Percentiles rank a stretch among this genome's conserved stretches.
Conservation (phyloP, 805 yeast genomes). For the Ogataea trehalophila region DNA sequence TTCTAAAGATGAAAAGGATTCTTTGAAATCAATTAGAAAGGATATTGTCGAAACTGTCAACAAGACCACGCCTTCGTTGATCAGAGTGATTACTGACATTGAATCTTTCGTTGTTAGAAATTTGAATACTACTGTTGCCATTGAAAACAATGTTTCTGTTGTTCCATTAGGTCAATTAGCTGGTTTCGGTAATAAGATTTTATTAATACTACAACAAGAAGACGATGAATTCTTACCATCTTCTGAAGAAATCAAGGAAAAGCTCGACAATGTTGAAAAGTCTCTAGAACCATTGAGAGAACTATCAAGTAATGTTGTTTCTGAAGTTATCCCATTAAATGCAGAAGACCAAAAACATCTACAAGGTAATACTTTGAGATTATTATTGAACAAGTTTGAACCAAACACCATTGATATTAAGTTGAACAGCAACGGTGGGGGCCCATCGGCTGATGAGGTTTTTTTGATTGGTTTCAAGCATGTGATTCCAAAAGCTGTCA, state of each 20-base stretch:
- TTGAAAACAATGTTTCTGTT: constrained; percentile 45
- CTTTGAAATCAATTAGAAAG: constrained; percentile 60
- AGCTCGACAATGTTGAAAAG: constrained; percentile 48
- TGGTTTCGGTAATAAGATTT: constrained; percentile 39
- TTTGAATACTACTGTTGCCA: constrained; percentile 41
- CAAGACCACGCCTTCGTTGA: constrained; percentile 60
- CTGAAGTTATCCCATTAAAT: constrained; percentile 48
- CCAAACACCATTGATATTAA: constrained; percentile 37
- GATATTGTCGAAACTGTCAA: constrained; percentile 72
- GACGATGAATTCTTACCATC: constrained; percentile 74
- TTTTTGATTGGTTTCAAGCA: constrained; percentile 63
- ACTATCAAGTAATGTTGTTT: constrained; percentile 47
- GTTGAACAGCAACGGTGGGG: constrained; percentile 40
- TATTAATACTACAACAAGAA: constrained; percentile 49
- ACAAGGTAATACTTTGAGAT: constrained; percentile 52
- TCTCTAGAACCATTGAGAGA: constrained; percentile 56
- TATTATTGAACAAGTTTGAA: constrained; percentile 29
- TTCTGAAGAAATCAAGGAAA: constrained; percentile 49
- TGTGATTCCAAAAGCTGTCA: constrained; percentile 52
- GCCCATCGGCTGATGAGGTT: constrained; percentile 45
- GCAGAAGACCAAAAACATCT: constrained; percentile 53
- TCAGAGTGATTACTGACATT: constrained; percentile 56
- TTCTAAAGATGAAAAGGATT: constrained; percentile 37
- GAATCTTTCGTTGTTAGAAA: constrained; percentile 53
- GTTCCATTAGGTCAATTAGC: constrained; percentile 53